Base-by-base conservation (phyloP, 2,329 filamentous ascomycete genomes). In the Ciborinia camelliae region DNA sequence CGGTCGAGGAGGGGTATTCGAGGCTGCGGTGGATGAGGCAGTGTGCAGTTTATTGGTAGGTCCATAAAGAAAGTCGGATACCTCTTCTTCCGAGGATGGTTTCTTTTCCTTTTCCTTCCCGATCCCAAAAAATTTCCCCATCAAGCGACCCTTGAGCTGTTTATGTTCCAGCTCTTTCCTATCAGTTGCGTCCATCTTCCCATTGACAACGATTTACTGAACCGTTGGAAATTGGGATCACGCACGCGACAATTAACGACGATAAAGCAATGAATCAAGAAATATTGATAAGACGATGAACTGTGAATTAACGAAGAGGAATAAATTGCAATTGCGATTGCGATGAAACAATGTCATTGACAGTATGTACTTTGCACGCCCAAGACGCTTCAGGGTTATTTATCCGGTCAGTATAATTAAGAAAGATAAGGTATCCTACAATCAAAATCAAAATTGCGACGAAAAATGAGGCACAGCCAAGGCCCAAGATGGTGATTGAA, bases 41-140 rank as follows among this genome's bases (percentile, higher is more conserved):
- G 79, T 78, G 67, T 81, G 78, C 63, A 87, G 76, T 66, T 79
- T 81, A 74, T 88, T 84, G 66, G 83, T 77, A 45, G 80, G 78
- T 66, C 83, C 82, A 71, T 80, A 81, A 60, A 89, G 79, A 75
- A 88, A 88, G 68, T 82, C 82, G 72, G 86, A 81, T 67, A 89
- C 78, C 58, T 84, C 81, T 70, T 77, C 77, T 50, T 76, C 76
- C 15, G 76, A 76, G 59, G 73, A 70, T 41, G 70, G 71, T 57
- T 64, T 58, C 53, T 64, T 58, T 71, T 67, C 70, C 65, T 73
- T 76, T 14, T 35, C 54, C 47, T 63, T 58, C 71, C 67, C 70
- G 64, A 73, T 76, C 4, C 50, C 54, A 53, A 74, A 73, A 2
- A 88, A 78, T 62, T 71, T 73, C 69, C 85, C 85, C 81, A 88